Percentiles rank a stretch among this genome's conserved stretches.
These are phyloP conservation scores for Hirsutella minnesotensis DNA, from an alignment of 2,329 filamentous ascomycete genomes.

Conservation along the genomic window DNA sequence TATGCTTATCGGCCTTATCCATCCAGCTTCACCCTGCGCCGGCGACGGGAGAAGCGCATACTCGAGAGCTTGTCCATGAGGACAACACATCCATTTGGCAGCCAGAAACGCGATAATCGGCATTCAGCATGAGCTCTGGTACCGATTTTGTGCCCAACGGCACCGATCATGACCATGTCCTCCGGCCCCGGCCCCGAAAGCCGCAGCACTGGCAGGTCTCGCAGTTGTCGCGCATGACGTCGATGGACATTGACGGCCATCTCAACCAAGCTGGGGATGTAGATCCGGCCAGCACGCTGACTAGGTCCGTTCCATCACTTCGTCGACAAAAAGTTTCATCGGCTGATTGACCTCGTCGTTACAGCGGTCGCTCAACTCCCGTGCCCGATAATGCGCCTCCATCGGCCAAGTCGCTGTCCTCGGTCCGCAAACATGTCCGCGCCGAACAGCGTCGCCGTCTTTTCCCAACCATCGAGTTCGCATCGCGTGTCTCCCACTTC, in stretches of 20 bases:
- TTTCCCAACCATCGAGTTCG: slow-evolving; percentile 89
- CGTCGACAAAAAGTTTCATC: not conserved
- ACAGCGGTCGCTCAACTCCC: slow-evolving; percentile 71
- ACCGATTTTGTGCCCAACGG: slow-evolving; percentile 16
- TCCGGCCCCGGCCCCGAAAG: slow-evolving; percentile 39
- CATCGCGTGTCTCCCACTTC: slow-evolving; percentile 86
- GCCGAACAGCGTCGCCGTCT: slow-evolving; percentile 71
- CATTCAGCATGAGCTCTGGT: not conserved
- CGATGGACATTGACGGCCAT: slow-evolving; percentile 21
- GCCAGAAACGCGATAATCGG: too few species aligned
- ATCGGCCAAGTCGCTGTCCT: slow-evolving; percentile 75
- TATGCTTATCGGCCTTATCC: not conserved
- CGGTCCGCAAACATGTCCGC: slow-evolving; percentile 70
- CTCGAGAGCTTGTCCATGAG: not conserved
- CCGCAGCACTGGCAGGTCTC: slow-evolving; percentile 35
- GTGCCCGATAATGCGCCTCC: slow-evolving; percentile 85
- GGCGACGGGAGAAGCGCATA: not conserved
- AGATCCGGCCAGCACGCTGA: slow-evolving; percentile 27
- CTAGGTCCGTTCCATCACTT: slow-evolving; percentile 24
- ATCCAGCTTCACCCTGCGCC: not conserved
- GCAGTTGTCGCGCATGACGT: slow-evolving; percentile 25
- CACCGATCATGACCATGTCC: slow-evolving; percentile 25
- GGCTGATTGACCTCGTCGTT: slow-evolving; percentile 2
- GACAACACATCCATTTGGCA: not conserved
- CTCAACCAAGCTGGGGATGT: slow-evolving; percentile 18